These are phyloP conservation scores for Phytophthora idaei DNA, from an alignment of 352 stramenopile genomes.

Conservation along the genomic window DNA sequence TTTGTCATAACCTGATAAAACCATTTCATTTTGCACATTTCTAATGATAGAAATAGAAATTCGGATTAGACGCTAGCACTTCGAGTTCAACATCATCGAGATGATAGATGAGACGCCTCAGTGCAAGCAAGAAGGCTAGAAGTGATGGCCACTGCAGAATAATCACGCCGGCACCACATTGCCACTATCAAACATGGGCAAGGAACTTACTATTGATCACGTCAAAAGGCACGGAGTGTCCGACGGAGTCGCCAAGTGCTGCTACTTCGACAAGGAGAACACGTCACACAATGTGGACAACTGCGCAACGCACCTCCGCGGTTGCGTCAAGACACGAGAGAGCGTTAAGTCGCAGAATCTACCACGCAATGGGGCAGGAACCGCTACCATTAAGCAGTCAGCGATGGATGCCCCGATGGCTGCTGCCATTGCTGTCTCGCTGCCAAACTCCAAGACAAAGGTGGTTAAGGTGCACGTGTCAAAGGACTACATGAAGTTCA, in stretches of 20 bases:
- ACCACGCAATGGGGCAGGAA: not conserved
- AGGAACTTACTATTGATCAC: not conserved
- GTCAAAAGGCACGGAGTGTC: not conserved
- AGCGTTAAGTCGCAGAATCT: not conserved
- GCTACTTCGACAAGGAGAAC: not conserved
- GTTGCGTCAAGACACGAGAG: not conserved
- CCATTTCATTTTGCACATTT: not conserved
- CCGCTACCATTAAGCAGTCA: not conserved
- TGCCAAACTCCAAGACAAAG: slow-evolving; percentile 27
- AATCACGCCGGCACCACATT: not conserved
- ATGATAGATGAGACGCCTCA: not conserved
- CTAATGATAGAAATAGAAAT: not conserved
- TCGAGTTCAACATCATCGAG: not conserved
- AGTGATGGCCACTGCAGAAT: not conserved
- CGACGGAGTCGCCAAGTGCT: not conserved
- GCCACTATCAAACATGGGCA: not conserved
- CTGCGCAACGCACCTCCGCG: too few species aligned
- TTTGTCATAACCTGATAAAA: too few species aligned
- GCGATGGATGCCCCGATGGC: not conserved
- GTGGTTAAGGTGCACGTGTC: slow-evolving; percentile 86
- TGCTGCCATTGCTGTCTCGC: not conserved
- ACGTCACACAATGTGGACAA: too few species aligned
- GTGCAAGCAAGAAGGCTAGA: not conserved
- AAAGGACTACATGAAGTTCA: slow-evolving; percentile 93
- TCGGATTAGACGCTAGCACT: not conserved